Percentiles rank a stretch among this genome's conserved stretches.
Conservation (phyloP, 2,329 filamentous ascomycete species). For the Xylariaceae sp. region DNA sequence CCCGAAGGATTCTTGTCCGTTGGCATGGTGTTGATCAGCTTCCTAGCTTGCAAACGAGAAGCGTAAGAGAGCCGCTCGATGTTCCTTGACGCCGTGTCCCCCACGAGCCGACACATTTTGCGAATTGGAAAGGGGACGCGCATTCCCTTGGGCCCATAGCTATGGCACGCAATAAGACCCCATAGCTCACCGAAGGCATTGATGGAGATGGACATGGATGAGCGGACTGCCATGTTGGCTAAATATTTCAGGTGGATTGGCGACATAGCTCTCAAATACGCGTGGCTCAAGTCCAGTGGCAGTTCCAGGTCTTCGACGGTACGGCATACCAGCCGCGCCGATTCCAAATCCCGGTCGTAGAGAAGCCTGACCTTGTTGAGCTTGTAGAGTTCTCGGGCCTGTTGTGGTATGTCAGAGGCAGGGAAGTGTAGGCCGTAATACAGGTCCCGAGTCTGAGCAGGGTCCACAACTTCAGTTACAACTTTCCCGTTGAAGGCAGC, state of each 20-base stretch:
- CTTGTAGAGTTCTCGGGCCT: slow-evolving; percentile 82
- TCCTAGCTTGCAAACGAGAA: slow-evolving; percentile 74
- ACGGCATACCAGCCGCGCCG: slow-evolving; percentile 74
- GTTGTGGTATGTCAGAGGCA: slow-evolving; percentile 77
- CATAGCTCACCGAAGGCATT: slow-evolving; percentile 79
- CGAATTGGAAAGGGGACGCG: slow-evolving; percentile 86
- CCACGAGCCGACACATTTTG: slow-evolving; percentile 84
- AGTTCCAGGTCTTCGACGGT: slow-evolving; percentile 63
- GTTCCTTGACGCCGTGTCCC: slow-evolving; percentile 78
- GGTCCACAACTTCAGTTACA: slow-evolving; percentile 80
- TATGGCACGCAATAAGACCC: slow-evolving; percentile 82
- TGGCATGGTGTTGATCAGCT: slow-evolving; percentile 78
- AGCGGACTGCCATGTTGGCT: slow-evolving; percentile 81
- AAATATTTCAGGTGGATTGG: slow-evolving; percentile 86
- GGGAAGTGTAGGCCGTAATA: slow-evolving; percentile 87
- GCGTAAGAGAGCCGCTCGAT: slow-evolving; percentile 84
- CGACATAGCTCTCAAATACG: slow-evolving; percentile 82
- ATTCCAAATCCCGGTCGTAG: slow-evolving; percentile 76
- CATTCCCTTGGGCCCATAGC: slow-evolving; percentile 72
- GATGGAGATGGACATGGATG: slow-evolving; percentile 91
- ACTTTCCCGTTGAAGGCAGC: slow-evolving; percentile 74
- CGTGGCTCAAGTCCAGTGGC: slow-evolving; percentile 76
- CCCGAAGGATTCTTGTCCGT: slow-evolving; percentile 77
- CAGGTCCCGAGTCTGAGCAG: slow-evolving; percentile 68
- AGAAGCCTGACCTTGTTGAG: slow-evolving; percentile 82